phyloP scores from a whole-genome alignment of 192 early-diverging fungal species.

The Coemansia sp. region DNA sequence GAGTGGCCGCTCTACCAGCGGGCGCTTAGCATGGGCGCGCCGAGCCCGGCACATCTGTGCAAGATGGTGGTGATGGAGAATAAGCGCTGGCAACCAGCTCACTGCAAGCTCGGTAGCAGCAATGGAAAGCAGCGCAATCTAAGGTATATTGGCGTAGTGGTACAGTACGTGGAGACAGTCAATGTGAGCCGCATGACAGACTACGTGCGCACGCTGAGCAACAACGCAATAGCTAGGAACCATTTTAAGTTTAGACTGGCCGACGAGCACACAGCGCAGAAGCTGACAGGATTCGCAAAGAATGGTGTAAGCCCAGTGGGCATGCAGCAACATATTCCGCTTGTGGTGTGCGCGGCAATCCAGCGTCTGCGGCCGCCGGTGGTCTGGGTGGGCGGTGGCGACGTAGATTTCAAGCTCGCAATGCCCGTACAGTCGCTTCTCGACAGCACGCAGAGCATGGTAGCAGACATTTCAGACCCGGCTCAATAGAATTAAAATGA shows the following conservation, averaged over 20 bases:
- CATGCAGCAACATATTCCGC: slow-evolving; percentile 56
- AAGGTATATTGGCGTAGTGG: slow-evolving; percentile 67
- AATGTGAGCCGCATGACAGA: slow-evolving; percentile 66
- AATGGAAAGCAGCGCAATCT: not conserved
- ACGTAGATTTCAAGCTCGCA: slow-evolving; percentile 83
- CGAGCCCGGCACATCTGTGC: slow-evolving; percentile 78
- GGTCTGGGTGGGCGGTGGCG: slow-evolving; percentile 76
- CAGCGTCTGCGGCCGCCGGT: slow-evolving; percentile 63
- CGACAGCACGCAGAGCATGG: slow-evolving; percentile 20
- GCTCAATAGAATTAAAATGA: slow-evolving; percentile 12
- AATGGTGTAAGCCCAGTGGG: slow-evolving; percentile 74
- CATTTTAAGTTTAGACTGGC: slow-evolving; percentile 79
- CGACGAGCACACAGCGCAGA: slow-evolving; percentile 57
- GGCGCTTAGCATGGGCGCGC: slow-evolving; percentile 66
- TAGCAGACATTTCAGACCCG: slow-evolving; percentile 32
- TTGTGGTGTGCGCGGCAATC: slow-evolving; percentile 68
- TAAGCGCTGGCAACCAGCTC: slow-evolving; percentile 62
- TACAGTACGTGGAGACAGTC: slow-evolving; percentile 62
- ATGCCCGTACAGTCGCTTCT: slow-evolving; percentile 65
- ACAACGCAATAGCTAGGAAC: slow-evolving; percentile 62
- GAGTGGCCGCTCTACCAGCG: slow-evolving; percentile 71
- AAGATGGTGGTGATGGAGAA: slow-evolving; percentile 89
- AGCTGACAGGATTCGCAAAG: slow-evolving; percentile 72
- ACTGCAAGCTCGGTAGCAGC: no score
- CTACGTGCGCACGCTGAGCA: slow-evolving; percentile 58